phyloP scores from a whole-genome alignment of 2,329 filamentous ascomycete genomes.

The Fusarium pseudocircinatum region DNA sequence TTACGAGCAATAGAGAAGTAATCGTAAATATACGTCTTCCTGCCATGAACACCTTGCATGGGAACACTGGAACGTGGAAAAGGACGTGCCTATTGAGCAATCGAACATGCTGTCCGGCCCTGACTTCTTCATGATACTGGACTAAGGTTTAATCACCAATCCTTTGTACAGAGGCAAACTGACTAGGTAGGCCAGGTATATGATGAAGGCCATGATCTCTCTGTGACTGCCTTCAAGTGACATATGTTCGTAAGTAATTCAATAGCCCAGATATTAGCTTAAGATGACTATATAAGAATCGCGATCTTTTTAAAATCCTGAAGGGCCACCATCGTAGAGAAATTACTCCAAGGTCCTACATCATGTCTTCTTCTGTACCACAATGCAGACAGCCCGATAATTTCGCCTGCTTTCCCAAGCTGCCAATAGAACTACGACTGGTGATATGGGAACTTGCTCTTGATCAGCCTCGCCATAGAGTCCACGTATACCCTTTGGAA shows the following conservation, averaged over 20 bases:
- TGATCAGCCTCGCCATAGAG: background rate
- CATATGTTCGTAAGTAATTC: background rate
- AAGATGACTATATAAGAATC: background rate
- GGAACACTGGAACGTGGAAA: background rate
- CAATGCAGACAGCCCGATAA: no score
- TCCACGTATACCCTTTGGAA: background rate
- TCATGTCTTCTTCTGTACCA: background rate
- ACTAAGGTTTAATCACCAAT: background rate
- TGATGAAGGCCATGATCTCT: background rate
- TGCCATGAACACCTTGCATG: background rate
- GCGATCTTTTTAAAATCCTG: no score
- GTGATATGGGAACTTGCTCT: background rate
- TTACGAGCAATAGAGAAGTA: background rate
- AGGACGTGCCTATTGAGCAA: background rate
- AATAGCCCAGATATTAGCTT: background rate
- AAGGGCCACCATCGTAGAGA: background rate
- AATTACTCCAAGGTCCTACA: background rate
- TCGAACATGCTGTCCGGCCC: background rate
- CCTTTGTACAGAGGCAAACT: background rate
- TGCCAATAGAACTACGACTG: background rate
- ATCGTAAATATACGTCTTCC: background rate
- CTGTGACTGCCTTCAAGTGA: background rate
- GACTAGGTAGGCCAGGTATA: background rate
- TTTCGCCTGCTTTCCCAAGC: background rate
- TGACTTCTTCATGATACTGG: accelerated